Evolutionary conservation across 1,284 basidiomycete genomes (phyloP).

Genomic region (Mycena sp.): DNA sequence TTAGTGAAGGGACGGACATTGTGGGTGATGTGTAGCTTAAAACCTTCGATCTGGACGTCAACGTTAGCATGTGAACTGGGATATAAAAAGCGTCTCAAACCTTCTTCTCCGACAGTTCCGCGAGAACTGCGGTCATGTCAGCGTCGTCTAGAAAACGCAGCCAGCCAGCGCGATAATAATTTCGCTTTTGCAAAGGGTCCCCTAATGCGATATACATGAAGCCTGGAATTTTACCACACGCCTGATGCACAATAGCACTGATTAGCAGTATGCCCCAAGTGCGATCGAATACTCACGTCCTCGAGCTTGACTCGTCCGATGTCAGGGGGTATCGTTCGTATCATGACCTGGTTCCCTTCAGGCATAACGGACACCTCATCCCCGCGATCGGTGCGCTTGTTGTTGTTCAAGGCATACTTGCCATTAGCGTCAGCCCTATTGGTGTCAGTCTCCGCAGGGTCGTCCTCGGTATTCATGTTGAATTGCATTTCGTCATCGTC

Average conservation of each 20-base stretch:
- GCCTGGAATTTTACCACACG: slow-evolving; percentile 71
- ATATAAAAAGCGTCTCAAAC: slow-evolving; percentile 48
- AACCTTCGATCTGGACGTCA: slow-evolving; percentile 83
- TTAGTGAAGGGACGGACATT: slow-evolving; percentile 83
- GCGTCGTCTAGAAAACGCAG: slow-evolving; percentile 85
- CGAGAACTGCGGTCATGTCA: slow-evolving; percentile 79
- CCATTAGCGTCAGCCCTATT: slow-evolving; percentile 66
- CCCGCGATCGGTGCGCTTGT: slow-evolving; percentile 61
- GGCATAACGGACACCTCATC: slow-evolving; percentile 82
- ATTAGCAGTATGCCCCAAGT: slow-evolving; percentile 19
- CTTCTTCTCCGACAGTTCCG: slow-evolving; percentile 84
- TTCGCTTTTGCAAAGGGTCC: slow-evolving; percentile 89
- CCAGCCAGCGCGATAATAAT: slow-evolving; percentile 94
- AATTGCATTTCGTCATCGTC: slow-evolving; percentile 73
- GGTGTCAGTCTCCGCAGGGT: slow-evolving; percentile 66
- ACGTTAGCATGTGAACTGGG: background rate
- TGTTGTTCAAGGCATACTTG: slow-evolving; percentile 53
- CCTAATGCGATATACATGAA: slow-evolving; percentile 87
- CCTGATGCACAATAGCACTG: slow-evolving; percentile 48
- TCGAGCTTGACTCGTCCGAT: slow-evolving; percentile 89
- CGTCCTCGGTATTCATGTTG: slow-evolving; percentile 75
- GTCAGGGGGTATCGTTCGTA: slow-evolving; percentile 92
- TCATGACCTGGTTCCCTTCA: slow-evolving; percentile 90
- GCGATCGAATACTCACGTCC: slow-evolving; percentile 62
- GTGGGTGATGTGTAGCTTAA: slow-evolving; percentile 90